Evolutionary conservation across 108 stramenopile species (phyloP).

Genomic region (Parmales sp.): DNA sequence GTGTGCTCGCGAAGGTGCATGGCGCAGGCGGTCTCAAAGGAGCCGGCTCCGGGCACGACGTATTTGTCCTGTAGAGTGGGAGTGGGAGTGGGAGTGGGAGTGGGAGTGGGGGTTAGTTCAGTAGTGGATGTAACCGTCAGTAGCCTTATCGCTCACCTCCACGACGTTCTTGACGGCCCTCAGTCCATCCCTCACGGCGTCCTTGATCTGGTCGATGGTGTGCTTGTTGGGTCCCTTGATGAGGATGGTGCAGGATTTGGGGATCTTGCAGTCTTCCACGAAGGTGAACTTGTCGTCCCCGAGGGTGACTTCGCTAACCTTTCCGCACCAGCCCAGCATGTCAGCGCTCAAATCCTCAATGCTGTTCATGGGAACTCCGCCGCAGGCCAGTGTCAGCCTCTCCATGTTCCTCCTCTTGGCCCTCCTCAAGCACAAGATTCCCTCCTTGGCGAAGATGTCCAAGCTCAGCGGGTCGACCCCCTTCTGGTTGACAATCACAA

Average conservation of each 20-base stretch:
- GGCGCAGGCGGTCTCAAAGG: conserved; percentile 87
- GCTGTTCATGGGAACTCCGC: conserved; percentile 83
- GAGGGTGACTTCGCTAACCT: conserved; percentile 85
- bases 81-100: too few relatives aligned
- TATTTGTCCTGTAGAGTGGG: too few relatives aligned
- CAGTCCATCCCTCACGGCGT: conserved; percentile 94
- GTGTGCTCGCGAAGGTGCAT: conserved; percentile 51
- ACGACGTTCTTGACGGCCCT: conserved; percentile 92
- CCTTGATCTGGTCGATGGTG: conserved; percentile 95
- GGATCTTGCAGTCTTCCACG: conserved; percentile 85
- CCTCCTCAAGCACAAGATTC: conserved; percentile 87
- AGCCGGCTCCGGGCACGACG: conserved; percentile 92
- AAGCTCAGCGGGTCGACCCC: conserved; percentile 95
- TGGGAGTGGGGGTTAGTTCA: too few relatives aligned
- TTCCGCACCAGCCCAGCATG: conserved; percentile 87
- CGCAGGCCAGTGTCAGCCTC: conserved; percentile 92
- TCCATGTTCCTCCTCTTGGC: conserved; percentile 99
- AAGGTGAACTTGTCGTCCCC: conserved; percentile 99
- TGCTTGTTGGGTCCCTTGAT: conserved; percentile 95
- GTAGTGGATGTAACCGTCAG: too few relatives aligned
- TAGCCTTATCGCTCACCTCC: too few relatives aligned
- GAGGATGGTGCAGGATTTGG: conserved; percentile 86
- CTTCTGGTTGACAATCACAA: conserved; percentile 99
- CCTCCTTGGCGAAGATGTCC: conserved; percentile 99
- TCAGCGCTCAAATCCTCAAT: conserved; percentile 81